Base-by-base conservation (phyloP, 2,329 filamentous ascomycete species). In the Epichloe bromicola region DNA sequence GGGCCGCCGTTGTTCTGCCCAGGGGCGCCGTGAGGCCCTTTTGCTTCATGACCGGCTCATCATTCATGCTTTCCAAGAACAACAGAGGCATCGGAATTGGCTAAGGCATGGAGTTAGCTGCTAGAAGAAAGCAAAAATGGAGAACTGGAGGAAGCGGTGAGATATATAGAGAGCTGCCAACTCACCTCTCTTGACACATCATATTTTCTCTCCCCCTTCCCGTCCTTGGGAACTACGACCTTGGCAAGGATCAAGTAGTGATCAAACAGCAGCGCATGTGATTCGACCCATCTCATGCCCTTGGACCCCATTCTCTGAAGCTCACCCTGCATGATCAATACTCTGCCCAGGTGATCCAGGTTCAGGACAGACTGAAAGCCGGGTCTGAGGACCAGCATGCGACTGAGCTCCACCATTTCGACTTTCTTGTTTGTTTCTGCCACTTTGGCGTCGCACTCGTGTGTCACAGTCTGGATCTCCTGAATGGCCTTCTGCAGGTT, bases 21-120 rank as follows among this genome's bases (percentile, higher is more conserved):
- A 82, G 63, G 2, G 80, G 79, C 1, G 79, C 74, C 1, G 83
- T 80, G 49, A 91, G 79, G 42, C 86, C 83, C 63, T 88, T 90
- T 58, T 80, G 76, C 65, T 93, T 95, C 51, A 90, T 79, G 5
- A 97, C 86, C 0, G 93, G 83, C 56, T 95, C 88, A 57, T 98
- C 94, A 57, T 91, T 88, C 58, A 87, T 84, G 64, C 87, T 95
- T 67, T 98, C 94, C 1, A 98, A 74, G 47, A 95, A 87, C 26
- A 98, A 74, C 2, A 98, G 74, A 59, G 95, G 90, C 91, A 98
- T 98, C 0, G 93, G 93, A 56, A 98, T 96, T 6, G 86, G 88
- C 73, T 85, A 43, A 10, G 36, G 54, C 6, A 11, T 12, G 12
- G 19, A n/a, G 41, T 52, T 14, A 34, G 46, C 43, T 19, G 43